These are phyloP conservation scores for Volutella citrinella DNA, from an alignment of 2,329 filamentous ascomycete species.

Conservation along the genomic window DNA sequence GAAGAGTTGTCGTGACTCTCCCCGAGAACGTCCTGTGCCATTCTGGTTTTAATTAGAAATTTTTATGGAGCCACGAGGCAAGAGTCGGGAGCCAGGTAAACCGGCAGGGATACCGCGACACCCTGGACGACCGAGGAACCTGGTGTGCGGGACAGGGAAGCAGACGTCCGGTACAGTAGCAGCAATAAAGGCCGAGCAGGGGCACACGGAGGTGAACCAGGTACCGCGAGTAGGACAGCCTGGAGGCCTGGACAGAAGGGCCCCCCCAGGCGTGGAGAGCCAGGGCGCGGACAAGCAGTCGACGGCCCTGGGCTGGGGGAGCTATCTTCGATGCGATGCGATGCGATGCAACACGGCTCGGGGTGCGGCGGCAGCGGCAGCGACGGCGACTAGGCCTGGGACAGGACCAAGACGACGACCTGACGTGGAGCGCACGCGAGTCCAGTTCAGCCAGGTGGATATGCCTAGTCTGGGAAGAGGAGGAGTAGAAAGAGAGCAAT, in stretches of 20 bases:
- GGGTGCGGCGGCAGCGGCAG: slow-evolving; percentile 16
- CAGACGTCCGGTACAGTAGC: no score
- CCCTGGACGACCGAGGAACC: slow-evolving; percentile 27
- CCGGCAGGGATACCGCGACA: slow-evolving; percentile 26
- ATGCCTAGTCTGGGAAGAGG: no score
- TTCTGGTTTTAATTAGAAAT: slow-evolving; percentile 34
- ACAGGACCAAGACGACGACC: no score
- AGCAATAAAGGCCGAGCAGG: slow-evolving; percentile 24
- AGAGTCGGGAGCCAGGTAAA: slow-evolving; percentile 30
- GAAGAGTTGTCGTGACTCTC: slow-evolving; percentile 28
- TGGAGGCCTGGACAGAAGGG: not conserved
- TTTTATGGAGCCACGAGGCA: slow-evolving; percentile 35
- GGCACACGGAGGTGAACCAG: slow-evolving; percentile 18
- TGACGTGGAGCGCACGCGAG: slow-evolving; percentile 12
- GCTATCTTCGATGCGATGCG: slow-evolving; percentile 21
- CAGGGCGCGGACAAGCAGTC: slow-evolving; percentile 7
- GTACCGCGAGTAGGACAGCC: no score
- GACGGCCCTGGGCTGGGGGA: slow-evolving; percentile 9
- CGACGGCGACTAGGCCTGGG: no score
- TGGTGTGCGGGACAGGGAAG: slow-evolving; percentile 26
- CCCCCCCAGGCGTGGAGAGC: not conserved
- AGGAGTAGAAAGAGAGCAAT: not conserved
- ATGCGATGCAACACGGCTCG: slow-evolving; percentile 17
- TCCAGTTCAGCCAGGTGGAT: no score
- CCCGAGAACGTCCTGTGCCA: slow-evolving; percentile 30